phyloP scores from a whole-genome alignment of 441 rosid species.

The Hura crepitans region DNA sequence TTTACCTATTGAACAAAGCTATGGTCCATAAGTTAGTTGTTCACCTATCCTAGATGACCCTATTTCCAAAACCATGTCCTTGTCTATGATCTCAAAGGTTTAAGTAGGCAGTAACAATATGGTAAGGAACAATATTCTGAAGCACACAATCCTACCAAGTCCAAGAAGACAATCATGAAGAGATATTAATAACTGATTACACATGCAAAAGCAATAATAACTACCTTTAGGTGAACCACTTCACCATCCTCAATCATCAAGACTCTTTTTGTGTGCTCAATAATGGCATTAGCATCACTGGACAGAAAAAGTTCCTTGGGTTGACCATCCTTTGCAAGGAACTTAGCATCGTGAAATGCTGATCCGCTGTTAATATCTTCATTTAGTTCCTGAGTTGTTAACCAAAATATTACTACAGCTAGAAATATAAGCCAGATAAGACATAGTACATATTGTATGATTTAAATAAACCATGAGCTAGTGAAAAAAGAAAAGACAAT shows the following conservation, averaged over 20 bases:
- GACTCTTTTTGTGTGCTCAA: slow-evolving; percentile 91
- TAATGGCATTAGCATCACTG: slow-evolving; percentile 84
- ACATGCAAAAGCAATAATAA: background rate
- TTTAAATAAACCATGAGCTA: background rate
- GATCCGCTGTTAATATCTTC: slow-evolving; percentile 46
- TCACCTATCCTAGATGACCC: background rate
- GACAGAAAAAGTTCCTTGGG: slow-evolving; percentile 86
- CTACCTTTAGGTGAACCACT: slow-evolving; percentile 92
- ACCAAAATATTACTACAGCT: background rate
- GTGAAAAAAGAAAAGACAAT: background rate
- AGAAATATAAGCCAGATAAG: background rate
- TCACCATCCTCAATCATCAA: slow-evolving; percentile 92
- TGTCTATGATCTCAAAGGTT: background rate
- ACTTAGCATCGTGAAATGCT: slow-evolving; percentile 60
- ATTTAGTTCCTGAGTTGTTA: slow-evolving; percentile 48
- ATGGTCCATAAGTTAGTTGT: background rate
- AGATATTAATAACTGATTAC: background rate
- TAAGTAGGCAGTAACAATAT: background rate
- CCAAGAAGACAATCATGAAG: background rate
- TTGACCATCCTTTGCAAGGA: slow-evolving; percentile 51
- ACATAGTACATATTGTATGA: background rate
- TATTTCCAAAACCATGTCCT: background rate
- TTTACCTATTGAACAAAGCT: background rate
- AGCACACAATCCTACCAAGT: background rate
- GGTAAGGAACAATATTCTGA: background rate